Evolutionary conservation across 1,284 basidiomycete species (phyloP), one percentile per base, ranked within the genome.

Genomic region (Austroboletus rostrupii): DNA sequence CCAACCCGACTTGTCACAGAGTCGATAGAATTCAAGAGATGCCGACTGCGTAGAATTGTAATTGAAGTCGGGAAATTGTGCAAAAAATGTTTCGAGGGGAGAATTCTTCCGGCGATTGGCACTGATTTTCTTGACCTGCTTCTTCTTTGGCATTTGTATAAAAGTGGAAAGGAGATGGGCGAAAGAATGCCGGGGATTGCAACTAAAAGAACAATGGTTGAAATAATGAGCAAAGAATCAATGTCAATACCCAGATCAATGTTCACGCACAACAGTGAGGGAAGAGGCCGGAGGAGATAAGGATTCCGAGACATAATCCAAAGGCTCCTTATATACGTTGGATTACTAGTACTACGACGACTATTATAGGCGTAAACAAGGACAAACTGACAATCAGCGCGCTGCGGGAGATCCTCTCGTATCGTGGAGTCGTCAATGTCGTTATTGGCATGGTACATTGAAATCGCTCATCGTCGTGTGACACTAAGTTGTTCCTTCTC

Each of bases 11-110:
- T 48, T 7, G 28, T 62, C 21, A 28, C 58, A 59, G 1, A 59
- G 26, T 17, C 60, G 58, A 31, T 59, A 62, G 7, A 59, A 59
- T n/a, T 62, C 57, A 16, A 21, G 45, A 7, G 60, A 58, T 2
- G 60, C 60, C 0, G 60, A 60, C 12, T 28, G 11, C 1, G 55
- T 52, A 13, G 47, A 5, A 5, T 62, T 28, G 6, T 62, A 55
- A 0, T 55, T 6, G 16, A 58, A 59, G 3, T 5, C 6, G 0
- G 58, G 48, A n/a, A 48, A 45, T 1, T 41, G 28, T 1, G 14
- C 21, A 3, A 61, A 59, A 0, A 61, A 59, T 0, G 6, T 33
- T 0, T 37, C 14, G 5, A 59, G 45, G 0, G 49, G 48, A 1
- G 13, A 3, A 14, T 19, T 21, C 13, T 1, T 5, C 10, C 12